Base-by-base conservation (phyloP, 2,329 filamentous ascomycete species). In the Polytolypa hystricis region DNA sequence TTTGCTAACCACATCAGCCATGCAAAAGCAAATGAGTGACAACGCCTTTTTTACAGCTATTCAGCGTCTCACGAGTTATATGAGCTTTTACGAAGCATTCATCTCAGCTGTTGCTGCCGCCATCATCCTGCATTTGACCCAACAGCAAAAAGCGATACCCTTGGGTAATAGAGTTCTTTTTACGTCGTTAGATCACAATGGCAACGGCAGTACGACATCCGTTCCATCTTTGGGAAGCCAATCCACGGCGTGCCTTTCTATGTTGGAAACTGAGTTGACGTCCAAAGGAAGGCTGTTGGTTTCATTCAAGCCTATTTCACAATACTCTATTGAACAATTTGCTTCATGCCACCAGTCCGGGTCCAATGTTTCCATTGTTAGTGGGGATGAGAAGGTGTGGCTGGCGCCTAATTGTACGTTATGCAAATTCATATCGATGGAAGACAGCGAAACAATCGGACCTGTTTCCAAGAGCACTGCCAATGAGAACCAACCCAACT, bases 151-250 rank as follows among this genome's bases (percentile, higher is more conserved):
- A 31, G 60, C 57, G 21, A 52, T 63, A 21, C 61, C 61, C 1
- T 51, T 64, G 7, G 61, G 61, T 5, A 56, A 57, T 34, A 56
- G 61, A 19, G 60, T 59, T 11, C 47, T 64, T 10, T 62, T 60
- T 33, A 61, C 56, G 7, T 45, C 48, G 4, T 42, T 60, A 18
- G 52, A 57, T 21, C 47, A 38, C n/a, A 43, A 53, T 33, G 50
- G 48, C 12, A 54, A 57, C 36, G 55, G 54, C 35, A 49, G 41
- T 20, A 42, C 45, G 7, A 53, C 52, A 30, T 45, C 53, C 17
- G 49, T 47, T 20, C 38, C 43, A 2, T 35, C 36, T 50, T 51
- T 9, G 34, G 19, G 12, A 4, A 19, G 14, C 10, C 23, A 20
- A 3, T 34, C 12, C 16, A 33, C 19, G 11, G 23, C 38, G 37